phyloP scores from a whole-genome alignment of 2,329 filamentous ascomycete species.

The Trichophyton mentagrophytes region DNA sequence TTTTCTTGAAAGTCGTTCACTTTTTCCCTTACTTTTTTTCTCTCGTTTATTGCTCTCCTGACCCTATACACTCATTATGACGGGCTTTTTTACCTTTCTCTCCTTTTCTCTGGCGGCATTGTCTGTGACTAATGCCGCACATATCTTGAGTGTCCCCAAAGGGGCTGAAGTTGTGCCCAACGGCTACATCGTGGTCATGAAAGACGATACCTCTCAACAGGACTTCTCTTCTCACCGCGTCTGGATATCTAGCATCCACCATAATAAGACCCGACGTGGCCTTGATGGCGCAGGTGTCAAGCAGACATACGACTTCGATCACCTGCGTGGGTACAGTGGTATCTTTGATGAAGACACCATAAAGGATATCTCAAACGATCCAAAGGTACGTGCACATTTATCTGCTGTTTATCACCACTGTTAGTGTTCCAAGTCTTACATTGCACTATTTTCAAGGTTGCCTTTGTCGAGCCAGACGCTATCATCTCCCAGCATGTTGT shows the following conservation, averaged over 20 bases:
- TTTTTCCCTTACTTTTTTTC: neutral
- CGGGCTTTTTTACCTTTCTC: neutral
- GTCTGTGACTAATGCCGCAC: slow-evolving; percentile 2
- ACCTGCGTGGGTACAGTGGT: slow-evolving; percentile 3
- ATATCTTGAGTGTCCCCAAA: slow-evolving; percentile 1
- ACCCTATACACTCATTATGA: slow-evolving; percentile 1
- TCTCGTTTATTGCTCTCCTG: neutral
- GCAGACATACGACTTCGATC: neutral
- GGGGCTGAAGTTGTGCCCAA: slow-evolving; percentile 1
- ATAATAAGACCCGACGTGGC: neutral
- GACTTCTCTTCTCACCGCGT: slow-evolving; percentile 1
- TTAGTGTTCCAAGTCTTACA: neutral
- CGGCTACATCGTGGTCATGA: slow-evolving; percentile 7
- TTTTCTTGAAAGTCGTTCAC: neutral
- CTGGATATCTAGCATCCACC: slow-evolving; percentile 2
- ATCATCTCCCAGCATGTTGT: neutral
- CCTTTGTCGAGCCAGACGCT: slow-evolving; percentile 5
- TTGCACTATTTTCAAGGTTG: slow-evolving; percentile 4
- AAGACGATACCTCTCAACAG: slow-evolving; percentile 2
- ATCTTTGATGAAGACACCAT: slow-evolving; percentile 7
- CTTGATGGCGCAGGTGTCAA: neutral
- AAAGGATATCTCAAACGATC: slow-evolving; percentile 2
- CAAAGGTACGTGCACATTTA: neutral
- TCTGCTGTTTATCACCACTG: neutral
- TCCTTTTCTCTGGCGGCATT: slow-evolving; percentile 4